Evolutionary conservation across 2,329 filamentous ascomycete species (phyloP).

Genomic region (Ramichloridium luteum): DNA sequence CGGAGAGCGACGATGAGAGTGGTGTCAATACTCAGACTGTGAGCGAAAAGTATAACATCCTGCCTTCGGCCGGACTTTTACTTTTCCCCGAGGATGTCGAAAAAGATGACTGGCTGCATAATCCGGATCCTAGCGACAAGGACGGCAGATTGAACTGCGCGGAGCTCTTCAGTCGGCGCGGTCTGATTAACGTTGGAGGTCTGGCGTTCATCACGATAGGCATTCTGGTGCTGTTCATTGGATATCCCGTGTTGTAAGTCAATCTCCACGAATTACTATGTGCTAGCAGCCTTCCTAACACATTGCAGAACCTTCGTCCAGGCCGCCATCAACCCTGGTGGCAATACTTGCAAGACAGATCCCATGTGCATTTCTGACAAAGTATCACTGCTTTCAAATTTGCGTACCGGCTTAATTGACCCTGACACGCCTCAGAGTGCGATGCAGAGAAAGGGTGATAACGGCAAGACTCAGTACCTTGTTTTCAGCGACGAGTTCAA

Average conservation of each 20-base stretch:
- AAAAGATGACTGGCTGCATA: constrained; percentile 61
- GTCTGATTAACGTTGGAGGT: constrained; percentile 52
- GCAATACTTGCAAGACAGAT: constrained; percentile 29
- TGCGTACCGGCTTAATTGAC: constrained; percentile 51
- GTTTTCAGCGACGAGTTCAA: constrained; percentile 65
- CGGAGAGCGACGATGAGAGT: constrained; percentile 52
- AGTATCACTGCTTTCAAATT: constrained; percentile 45
- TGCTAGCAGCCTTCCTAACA: constrained; percentile 6
- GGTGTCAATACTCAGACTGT: constrained; percentile 60
- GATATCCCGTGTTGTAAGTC: constrained; percentile 55
- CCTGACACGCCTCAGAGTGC: constrained; percentile 52
- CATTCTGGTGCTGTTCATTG: constrained; percentile 53
- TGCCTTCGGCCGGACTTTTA: constrained; percentile 52
- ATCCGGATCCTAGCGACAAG: constrained; percentile 54
- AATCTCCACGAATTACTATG: too few species aligned
- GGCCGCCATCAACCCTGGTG: constrained; percentile 27
- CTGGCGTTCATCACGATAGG: constrained; percentile 48
- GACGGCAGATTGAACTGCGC: constrained; percentile 43
- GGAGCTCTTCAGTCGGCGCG: constrained; percentile 53
- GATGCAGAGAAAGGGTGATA: constrained; percentile 42
- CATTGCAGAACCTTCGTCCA: constrained; percentile 44
- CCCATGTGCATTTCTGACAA: constrained; percentile 36
- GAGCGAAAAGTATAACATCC: constrained; percentile 61
- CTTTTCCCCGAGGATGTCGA: constrained; percentile 62
- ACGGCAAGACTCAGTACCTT: constrained; percentile 51